Evolutionary conservation across 2,329 filamentous ascomycete genomes (phyloP).

Genomic region (Thermoascus crustaceus): DNA sequence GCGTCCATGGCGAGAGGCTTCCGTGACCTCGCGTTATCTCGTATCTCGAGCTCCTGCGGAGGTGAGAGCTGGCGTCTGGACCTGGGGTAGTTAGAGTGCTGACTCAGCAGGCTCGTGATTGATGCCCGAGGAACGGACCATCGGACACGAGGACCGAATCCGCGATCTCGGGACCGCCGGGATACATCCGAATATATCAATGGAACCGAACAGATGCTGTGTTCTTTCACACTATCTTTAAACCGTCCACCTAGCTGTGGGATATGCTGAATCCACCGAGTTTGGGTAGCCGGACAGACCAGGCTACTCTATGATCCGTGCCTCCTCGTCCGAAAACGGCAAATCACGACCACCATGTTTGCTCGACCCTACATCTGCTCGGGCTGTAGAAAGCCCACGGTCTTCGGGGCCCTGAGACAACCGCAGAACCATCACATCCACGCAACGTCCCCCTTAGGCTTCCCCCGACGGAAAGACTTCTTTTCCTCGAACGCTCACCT

Average conservation of each 20-base stretch:
- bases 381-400: conserved; percentile 22
- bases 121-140: neutral
- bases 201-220: too few species aligned
- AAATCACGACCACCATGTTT: conserved; percentile 14
- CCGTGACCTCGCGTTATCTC: too few species aligned
- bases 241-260: too few species aligned
- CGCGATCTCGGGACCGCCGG: conserved; percentile 10
- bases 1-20: conserved; percentile 30
- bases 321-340: too few species aligned
- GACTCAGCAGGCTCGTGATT: conserved; percentile 5
- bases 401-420: conserved; percentile 17
- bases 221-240: too few species aligned
- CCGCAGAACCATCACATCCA: conserved; percentile 28
- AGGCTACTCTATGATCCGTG: too few species aligned
- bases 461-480: conserved; percentile 51
- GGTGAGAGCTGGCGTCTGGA: too few species aligned
- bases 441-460: conserved; percentile 25
- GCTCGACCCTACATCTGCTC: conserved; percentile 23
- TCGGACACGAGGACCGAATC: too few species aligned
- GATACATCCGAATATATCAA: conserved; percentile 10
- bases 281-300: too few species aligned
- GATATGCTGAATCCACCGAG: too few species aligned
- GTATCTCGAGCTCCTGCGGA: too few species aligned
- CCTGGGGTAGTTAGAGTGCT: conserved; percentile 10
- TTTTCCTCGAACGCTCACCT: conserved; percentile 58